Percentiles rank a stretch among this genome's conserved stretches.
These are phyloP conservation scores for Aspergillus fumigatiaffinis DNA, from an alignment of 2,329 filamentous ascomycete genomes.

Conservation along the genomic window DNA sequence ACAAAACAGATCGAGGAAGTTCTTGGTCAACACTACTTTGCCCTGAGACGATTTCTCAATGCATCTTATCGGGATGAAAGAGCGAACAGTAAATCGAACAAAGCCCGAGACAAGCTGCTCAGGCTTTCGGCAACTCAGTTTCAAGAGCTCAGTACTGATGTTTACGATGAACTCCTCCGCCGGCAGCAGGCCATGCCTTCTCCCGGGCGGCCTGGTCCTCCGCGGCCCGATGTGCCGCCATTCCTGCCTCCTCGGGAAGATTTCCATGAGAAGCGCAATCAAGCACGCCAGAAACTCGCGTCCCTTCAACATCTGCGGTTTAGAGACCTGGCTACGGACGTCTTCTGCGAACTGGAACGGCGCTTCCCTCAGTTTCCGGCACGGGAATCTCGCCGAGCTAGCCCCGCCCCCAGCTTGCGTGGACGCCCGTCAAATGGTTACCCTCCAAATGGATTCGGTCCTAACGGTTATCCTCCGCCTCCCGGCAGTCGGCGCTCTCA, in stretches of 20 bases:
- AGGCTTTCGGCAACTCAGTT: conserved; percentile 89
- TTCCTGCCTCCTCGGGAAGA: conserved; percentile 79
- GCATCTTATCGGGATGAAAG: conserved; percentile 70
- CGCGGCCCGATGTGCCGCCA: conserved; percentile 53
- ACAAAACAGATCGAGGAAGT: conserved; percentile 61
- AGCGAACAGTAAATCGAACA: conserved; percentile 71
- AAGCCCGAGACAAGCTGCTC: conserved; percentile 90
- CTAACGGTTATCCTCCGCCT: conserved; percentile 33
- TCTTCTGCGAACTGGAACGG: conserved; percentile 90
- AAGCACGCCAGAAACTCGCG: conserved; percentile 91
- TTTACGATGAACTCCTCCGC: conserved; percentile 89
- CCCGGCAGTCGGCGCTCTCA: conserved; percentile 41
- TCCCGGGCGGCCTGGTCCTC: conserved; percentile 32
- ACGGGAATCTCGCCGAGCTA: conserved; percentile 64
- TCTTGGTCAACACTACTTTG: conserved; percentile 74
- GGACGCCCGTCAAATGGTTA: conserved; percentile 55
- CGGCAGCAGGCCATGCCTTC: conserved; percentile 65
- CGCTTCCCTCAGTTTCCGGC: conserved; percentile 77
- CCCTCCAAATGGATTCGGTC: conserved; percentile 50
- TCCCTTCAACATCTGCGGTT: conserved; percentile 84
- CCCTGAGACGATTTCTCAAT: conserved; percentile 72
- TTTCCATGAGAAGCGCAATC: conserved; percentile 96
- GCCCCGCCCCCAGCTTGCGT: conserved; percentile 60
- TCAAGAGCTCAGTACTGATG: conserved; percentile 94
- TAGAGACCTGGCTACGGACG: conserved; percentile 87